A percentile compares a stretch with the other conserved stretches of the same genome.
Evolutionary conservation across 2,329 filamentous ascomycete species (phyloP).

Genomic region (Scedosporium aurantiacum): DNA sequence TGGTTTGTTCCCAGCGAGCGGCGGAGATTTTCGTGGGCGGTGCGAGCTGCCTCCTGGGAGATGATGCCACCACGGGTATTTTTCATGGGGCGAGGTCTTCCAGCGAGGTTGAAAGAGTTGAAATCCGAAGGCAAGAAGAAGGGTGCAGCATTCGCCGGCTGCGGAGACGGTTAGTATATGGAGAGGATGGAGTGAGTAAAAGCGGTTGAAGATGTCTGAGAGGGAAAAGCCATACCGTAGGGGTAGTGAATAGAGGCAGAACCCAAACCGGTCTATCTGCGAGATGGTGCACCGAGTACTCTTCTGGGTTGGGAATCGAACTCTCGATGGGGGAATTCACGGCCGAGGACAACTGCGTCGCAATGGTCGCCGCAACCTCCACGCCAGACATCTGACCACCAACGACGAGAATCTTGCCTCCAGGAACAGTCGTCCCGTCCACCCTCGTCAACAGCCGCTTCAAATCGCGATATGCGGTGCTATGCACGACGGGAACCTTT

Average conservation of each 20-base stretch:
- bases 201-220: neutral
- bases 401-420: constrained; percentile 58
- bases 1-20: constrained; percentile 42
- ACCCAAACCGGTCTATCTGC: constrained; percentile 62
- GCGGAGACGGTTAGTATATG: constrained; percentile 14
- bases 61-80: constrained; percentile 55
- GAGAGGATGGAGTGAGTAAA: neutral
- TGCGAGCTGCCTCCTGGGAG: constrained; percentile 41
- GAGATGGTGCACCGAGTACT: constrained; percentile 56
- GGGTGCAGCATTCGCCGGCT: constrained; percentile 37
- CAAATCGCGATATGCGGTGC: constrained; percentile 52
- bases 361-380: constrained; percentile 64
- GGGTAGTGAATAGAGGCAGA: constrained; percentile 47
- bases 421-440: constrained; percentile 14
- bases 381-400: constrained; percentile 77
- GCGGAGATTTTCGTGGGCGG: constrained; percentile 40
- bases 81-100: constrained; percentile 45
- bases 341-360: constrained; percentile 57
- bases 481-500: constrained; percentile 50
- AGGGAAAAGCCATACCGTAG: constrained; percentile 28
- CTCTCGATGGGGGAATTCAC: constrained; percentile 37
- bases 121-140: constrained; percentile 65
- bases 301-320: constrained; percentile 28
- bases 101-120: constrained; percentile 56
- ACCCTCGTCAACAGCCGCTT: constrained; percentile 30